Conservation (phyloP, 768 basidiomycete genomes). For the Russula dissimulans region DNA sequence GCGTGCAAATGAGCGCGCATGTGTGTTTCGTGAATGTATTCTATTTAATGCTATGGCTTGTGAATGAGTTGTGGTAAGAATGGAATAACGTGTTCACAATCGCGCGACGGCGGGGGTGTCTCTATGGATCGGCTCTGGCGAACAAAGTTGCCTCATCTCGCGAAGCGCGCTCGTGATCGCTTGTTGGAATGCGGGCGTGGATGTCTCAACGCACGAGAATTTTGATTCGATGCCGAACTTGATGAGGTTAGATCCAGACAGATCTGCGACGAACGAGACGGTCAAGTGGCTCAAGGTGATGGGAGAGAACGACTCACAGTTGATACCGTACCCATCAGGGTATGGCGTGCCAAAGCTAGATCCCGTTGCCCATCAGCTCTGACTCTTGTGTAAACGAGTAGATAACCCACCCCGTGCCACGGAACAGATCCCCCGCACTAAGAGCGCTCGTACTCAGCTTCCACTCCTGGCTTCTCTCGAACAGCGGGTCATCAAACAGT, state of each 20-base stretch:
- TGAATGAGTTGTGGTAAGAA: not conserved
- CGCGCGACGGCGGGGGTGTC: conserved; percentile 5
- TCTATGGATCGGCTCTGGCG: not conserved
- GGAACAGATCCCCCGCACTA: conserved; percentile 77
- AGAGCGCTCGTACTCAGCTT: conserved; percentile 84
- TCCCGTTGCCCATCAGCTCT: not conserved
- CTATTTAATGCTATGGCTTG: not conserved
- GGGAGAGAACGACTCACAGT: conserved; percentile 48
- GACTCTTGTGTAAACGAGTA: not conserved
- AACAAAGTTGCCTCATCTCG: conserved; percentile 47
- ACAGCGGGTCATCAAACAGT: conserved; percentile 73
- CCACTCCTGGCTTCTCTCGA: conserved; percentile 70
- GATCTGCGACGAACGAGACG: conserved; percentile 40
- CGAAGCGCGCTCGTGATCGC: conserved; percentile 51
- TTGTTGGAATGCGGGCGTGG: conserved; percentile 57
- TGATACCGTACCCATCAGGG: conserved; percentile 88
- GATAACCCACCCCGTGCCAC: conserved; percentile 68
- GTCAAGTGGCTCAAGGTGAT: not conserved
- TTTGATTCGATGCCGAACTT: conserved; percentile 96
- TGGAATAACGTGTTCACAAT: conserved; percentile 5
- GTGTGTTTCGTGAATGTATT: not conserved
- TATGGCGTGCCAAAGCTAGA: conserved; percentile 71
- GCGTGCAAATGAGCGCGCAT: not conserved
- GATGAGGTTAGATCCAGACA: conserved; percentile 65
- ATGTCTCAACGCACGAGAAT: conserved; percentile 54